Base-by-base conservation (phyloP, 106 monocot species). In the Allium sativum region DNA sequence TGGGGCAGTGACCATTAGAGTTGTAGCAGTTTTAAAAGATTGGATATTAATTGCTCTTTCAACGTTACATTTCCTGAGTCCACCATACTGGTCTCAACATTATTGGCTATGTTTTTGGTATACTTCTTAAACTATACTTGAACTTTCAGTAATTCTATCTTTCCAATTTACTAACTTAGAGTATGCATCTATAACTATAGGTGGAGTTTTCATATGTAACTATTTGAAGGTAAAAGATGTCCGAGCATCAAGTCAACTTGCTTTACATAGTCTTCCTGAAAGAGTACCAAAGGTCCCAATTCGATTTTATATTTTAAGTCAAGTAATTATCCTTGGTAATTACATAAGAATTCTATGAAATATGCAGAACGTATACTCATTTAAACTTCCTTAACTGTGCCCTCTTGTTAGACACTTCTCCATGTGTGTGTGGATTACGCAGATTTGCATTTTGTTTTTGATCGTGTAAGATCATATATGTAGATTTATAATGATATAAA, bases 131-230 rank as follows among this genome's bases (percentile, higher is more conserved):
- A n/a, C n/a, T n/a, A n/a, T n/a, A n/a, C 63, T 52, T 62, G 18
- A 75, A 9, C 44, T 43, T 31, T 13, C 16, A 42, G 6, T 59
- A 42, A 15, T 45, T 7, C 4, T n/a, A 62, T 46, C 5, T 62
- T 62, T 45, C 18, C 66, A 12, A 61, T 20, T 12, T 50, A 48
- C 11, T 9, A 51, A 59, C 42, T 60, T 8, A 53, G 67, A 7
- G 15, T 21, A 12, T 21, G 7, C 45, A 12, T 68, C 7, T 56
- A 45, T 56, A 56, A 56, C 55, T 75, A 67, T 93, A 15, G 88
- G 74, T 72, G 88, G 88, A 57, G 96, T 96, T 68, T 81, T 91
- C n/a, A 80, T 96, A 75, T 96, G 91, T 77, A 96, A 96, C 73
- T 96, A 96, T 48, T 70, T 96, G 72, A 96, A 96, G 71, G 79